Evolutionary conservation across 805 yeast genomes (phyloP).

Genomic region (Suhomyces prunicola): DNA sequence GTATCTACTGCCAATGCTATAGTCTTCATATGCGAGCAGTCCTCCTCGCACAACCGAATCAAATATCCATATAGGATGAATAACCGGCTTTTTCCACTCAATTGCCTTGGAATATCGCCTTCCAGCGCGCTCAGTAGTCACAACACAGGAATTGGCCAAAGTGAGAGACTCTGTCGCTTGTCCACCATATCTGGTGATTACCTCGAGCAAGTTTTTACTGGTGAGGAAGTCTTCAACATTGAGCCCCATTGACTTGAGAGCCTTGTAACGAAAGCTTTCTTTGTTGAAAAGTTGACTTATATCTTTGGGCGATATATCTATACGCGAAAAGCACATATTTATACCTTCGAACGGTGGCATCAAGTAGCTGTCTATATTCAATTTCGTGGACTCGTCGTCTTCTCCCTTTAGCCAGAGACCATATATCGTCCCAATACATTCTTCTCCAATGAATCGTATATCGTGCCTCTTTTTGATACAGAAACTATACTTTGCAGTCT

Average conservation of each 20-base stretch:
- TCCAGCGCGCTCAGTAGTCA: conserved; percentile 52
- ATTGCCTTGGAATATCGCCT: conserved; percentile 50
- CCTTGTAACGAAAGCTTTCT: conserved; percentile 21
- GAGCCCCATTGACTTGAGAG: conserved; percentile 5
- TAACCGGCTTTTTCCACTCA: conserved; percentile 51
- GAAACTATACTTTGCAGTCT: conserved; percentile 54
- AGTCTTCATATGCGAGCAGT: conserved; percentile 38
- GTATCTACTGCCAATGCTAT: conserved; percentile 18
- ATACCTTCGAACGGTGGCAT: conserved; percentile 47
- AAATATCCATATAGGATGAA: conserved; percentile 50
- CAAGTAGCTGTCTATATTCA: conserved; percentile 20
- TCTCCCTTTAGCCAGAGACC: conserved; percentile 54
- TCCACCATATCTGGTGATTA: conserved; percentile 48
- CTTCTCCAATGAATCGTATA: conserved; percentile 51
- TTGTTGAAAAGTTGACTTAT: conserved; percentile 13
- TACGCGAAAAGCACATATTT: conserved; percentile 43
- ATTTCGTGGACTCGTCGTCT: conserved; percentile 22
- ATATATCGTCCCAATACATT: conserved; percentile 43
- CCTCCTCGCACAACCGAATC: conserved; percentile 47
- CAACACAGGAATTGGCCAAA: conserved; percentile 39
- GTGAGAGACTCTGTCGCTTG: conserved; percentile 49
- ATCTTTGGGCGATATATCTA: conserved; percentile 17
- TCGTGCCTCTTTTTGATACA: conserved; percentile 52
- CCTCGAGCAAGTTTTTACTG: conserved; percentile 27
- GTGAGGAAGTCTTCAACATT: conserved; percentile 19